Base-by-base conservation (phyloP, 2,329 filamentous ascomycete genomes). In the Exophiala aquamarina region DNA sequence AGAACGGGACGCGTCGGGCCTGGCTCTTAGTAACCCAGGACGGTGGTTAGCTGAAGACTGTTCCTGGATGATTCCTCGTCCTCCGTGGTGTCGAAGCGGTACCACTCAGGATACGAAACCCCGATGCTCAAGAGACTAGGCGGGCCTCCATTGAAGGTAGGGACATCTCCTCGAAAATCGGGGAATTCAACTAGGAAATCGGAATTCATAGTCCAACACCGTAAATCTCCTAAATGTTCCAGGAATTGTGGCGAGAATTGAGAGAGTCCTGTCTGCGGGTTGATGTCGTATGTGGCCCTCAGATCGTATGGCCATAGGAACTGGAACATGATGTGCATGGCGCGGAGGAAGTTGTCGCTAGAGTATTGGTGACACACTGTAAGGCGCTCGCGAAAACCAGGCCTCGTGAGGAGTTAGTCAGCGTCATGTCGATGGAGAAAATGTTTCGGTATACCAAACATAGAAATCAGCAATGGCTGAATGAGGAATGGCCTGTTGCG, bases 191-290 rank as follows among this genome's bases (percentile, higher is more conserved):
- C 28, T 9, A 31, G 9, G 28, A 43, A 43, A n/a, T 32, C 40
- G 9, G 29, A 33, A 15, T 43, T 34, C 40, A 43, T 43, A 13
- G 26, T 33, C 26, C 29, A 43, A 13, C 40, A 43, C 14, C 28
- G 40, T 21, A 43, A 18, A 18, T 43, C 40, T 18, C 23, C n/a
- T 14, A 34, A 17, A 21, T 15, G 26, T 8, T 29, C 23, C 6
- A 43, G 29, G 18, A 43, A 43, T 9, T 18, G 15, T 13, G 26
- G 26, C 5, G 40, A 34, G 5, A 43, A 20, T 6, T 43, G 26
- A n/a, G n/a, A 31, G n/a, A 31, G 28, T 31, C n/a, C n/a, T 9
- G 28, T 31, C 11, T 37, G n/a, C 11, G n/a, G 35, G 35, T 37
- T 15, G 5, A 15, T 5, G n/a, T 15, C 19, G n/a, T 37, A 37